Evolutionary conservation across 2,329 filamentous ascomycete genomes (phyloP), one percentile per base, ranked within the genome.

Genomic region (Aspergillus ruber): DNA sequence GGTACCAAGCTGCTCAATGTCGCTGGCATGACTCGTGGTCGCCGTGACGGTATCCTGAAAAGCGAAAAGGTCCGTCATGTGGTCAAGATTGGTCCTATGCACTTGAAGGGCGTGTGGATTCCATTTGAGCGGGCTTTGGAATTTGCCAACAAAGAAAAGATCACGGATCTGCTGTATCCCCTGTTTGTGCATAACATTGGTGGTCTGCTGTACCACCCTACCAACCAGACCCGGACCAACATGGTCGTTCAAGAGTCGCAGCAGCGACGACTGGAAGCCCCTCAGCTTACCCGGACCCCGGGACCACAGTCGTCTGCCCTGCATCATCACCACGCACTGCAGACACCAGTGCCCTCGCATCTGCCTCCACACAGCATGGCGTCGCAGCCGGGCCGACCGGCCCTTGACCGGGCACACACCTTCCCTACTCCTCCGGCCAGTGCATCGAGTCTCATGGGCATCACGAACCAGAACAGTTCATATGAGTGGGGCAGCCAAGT

Each of bases 101-200:
- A 97, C 66, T 74, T 98, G 40, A 98, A 98, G 74, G 93, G 93
- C 63, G 90, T 95, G 56, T 95, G 90, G 90, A 98, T 98, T 62
- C 93, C 93, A 2, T 97, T 95, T 61, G 93, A 97, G 59, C 85
- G 93, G 56, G 93, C 93, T n/a, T 75, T 98, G 46, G 93, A 97
- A 61, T 97, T 98, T 66, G 93, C 93, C 56, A 98, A 98, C 75
- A 97, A 96, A 78, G 93, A 98, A 71, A 97, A 97, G 74, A 98
- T 97, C 55, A 97, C 93, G 0, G 91, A 97, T 71, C 75, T 90
- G 42, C 74, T 97, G 46, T 98, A 97, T 68, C 93, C 93, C 45
- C 77, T 98, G 43, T 98, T 98, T 67, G 93, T 97, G 35, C 90
- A 97, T 71, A 95, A 97, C 71, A 97, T 97, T 65, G 89, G 89